Conservation (phyloP, 768 basidiomycete species). For the Termitomyces sp. region DNA sequence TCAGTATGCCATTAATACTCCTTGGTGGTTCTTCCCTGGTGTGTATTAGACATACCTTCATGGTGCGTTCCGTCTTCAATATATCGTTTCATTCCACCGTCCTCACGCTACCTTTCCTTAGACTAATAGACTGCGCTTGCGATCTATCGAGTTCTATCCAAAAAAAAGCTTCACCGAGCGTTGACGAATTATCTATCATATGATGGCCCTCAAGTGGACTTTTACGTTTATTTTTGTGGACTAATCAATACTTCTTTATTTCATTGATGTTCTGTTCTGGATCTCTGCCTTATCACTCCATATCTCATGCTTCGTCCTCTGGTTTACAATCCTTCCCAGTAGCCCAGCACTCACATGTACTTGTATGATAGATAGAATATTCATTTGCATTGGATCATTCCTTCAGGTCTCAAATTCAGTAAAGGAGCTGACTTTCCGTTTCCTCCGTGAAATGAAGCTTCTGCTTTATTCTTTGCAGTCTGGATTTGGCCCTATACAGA, state of each 20-base stretch:
- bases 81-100: not conserved
- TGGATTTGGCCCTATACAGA: no score
- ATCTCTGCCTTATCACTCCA: not conserved
- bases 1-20: conserved; percentile 33
- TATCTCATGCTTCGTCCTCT: not conserved
- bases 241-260: conserved; percentile 1
- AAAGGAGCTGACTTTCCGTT: not conserved
- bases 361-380: conserved; percentile 2
- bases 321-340: not conserved
- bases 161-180: conserved; percentile 3
- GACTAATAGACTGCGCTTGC: not conserved
- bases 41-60: conserved; percentile 17
- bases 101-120: not conserved
- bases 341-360: conserved; percentile 1
- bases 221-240: conserved; percentile 2
- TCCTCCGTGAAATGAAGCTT: no score
- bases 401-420: not conserved
- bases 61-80: not conserved
- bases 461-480: no score
- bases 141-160: not conserved
- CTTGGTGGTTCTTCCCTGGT: conserved; percentile 43
- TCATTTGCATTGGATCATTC: not conserved
- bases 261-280: not conserved
- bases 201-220: not conserved
- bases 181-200: conserved; percentile 3